Percentiles rank a stretch among this genome's conserved stretches.
Conservation (phyloP, 164 flowering plant species). For the Buxus sempervirens region DNA sequence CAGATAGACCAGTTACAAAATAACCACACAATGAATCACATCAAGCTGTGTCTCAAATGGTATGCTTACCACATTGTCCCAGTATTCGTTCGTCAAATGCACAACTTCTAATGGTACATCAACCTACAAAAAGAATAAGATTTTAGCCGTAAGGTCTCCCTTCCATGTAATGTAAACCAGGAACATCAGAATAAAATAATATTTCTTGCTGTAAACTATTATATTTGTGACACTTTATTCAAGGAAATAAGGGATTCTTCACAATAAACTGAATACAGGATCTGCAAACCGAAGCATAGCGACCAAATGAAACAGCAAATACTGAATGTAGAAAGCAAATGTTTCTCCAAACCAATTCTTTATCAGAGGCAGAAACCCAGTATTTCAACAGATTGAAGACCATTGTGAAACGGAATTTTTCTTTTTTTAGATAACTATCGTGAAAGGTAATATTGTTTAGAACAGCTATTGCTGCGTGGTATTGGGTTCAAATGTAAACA, state of each 20-base stretch:
- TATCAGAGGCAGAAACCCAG: too few species aligned
- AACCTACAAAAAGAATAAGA: slow-evolving; percentile 40
- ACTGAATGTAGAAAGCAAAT: too few species aligned
- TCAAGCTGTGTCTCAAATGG: background rate
- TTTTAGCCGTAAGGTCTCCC: background rate
- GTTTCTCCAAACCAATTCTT: too few species aligned
- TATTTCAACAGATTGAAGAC: too few species aligned
- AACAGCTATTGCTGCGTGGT: background rate
- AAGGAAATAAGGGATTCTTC: background rate
- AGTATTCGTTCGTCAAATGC: slow-evolving; percentile 91
- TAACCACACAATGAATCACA: background rate
- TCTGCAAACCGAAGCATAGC: background rate
- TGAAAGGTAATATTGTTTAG: too few species aligned
- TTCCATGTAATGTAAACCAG: background rate
- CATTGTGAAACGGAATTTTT: too few species aligned
- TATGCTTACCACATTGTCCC: slow-evolving; percentile 79
- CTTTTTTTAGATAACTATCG: too few species aligned
- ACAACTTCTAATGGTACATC: slow-evolving; percentile 89
- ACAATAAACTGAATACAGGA: background rate
- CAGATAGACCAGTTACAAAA: too few species aligned
- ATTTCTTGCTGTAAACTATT: background rate
- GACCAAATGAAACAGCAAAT: background rate
- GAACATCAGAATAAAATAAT: slow-evolving; percentile 1
- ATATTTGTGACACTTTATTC: background rate
- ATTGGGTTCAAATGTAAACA: background rate